Evolutionary conservation across 2,329 filamentous ascomycete genomes (phyloP), one percentile per base, ranked within the genome.

Genomic region (Xylaria sp.): DNA sequence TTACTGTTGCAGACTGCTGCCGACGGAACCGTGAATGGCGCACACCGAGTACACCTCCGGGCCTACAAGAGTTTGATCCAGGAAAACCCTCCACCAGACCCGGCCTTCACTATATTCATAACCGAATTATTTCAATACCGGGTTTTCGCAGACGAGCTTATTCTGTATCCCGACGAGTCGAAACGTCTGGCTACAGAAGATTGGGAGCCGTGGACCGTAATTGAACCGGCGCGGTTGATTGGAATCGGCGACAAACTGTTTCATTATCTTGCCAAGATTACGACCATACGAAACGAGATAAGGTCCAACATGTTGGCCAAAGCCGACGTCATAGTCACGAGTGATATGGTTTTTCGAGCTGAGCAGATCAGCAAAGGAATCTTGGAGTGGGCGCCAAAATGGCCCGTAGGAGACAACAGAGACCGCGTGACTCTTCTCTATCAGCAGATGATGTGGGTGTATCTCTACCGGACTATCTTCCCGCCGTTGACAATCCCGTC

Each of bases 111-210:
- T 28, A 78, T 80, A 9, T 87, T 87, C 69, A 84, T 87, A 62
- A 88, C 89, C 65, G 89, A 91, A 74, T 94, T 96, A 77, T 94
- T 96, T 76, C 90, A 93, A 73, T 96, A 95, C 71, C 92, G 95
- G 74, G 86, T 89, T 42, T 85, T 82, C 63, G 85, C 85, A n/a
- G 86, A 89, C 69, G 85, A 89, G 64, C 76, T 89, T 1, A 79
- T 89, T 54, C 82, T 79, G 71, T 80, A 82, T 58, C 80, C 80
- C 15, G 78, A 76, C 64, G 74, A 70, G 45, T 75, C 72, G 23
- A 72, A 71, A 14, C 77, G 76, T 7, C 71, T 82, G 8, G 77
- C 77, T n/a, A 76, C 76, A 0, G 78, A 82, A 54, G 76, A 80
- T 43, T 83, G 81, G 79, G 73, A 76, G 35, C 76, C 80, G 2